phyloP scores from a whole-genome alignment of 805 yeast genomes.

The Cyberlindnera subsufficiens region DNA sequence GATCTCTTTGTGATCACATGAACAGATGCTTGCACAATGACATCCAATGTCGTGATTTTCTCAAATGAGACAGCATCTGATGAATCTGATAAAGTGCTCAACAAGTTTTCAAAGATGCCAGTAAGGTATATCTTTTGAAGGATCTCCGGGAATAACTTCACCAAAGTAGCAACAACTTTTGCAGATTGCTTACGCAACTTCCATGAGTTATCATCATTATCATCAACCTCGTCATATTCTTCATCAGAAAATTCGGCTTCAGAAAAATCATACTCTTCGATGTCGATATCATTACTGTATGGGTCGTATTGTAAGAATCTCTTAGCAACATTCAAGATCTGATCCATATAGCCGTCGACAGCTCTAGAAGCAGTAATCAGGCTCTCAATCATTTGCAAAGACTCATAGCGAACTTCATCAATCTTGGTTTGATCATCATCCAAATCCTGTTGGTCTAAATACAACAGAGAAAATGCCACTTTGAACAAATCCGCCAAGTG shows the following conservation, averaged over 20 bases:
- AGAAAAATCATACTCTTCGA: constrained; percentile 29
- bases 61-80: constrained; percentile 47
- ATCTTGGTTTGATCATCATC: constrained; percentile 36
- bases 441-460: constrained; percentile 23
- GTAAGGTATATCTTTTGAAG: constrained; percentile 29
- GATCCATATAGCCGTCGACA: constrained; percentile 21
- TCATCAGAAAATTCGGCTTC: constrained; percentile 43
- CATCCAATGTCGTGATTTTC: constrained; percentile 38
- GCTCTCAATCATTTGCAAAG: constrained; percentile 33
- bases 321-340: constrained; percentile 25
- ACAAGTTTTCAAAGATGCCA: constrained; percentile 26
- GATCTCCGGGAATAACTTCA: constrained; percentile 31
- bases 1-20: constrained; percentile 20
- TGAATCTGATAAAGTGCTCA: constrained; percentile 34
- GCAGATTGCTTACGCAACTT: constrained; percentile 52
- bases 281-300: constrained; percentile 30
- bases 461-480: constrained; percentile 20
- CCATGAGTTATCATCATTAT: constrained; percentile 53
- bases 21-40: constrained; percentile 28
- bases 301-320: constrained; percentile 41
- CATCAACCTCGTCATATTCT: constrained; percentile 31
- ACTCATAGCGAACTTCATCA: constrained; percentile 47
- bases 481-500: constrained; percentile 17
- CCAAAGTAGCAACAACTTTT: constrained; percentile 32
- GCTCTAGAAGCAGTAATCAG: constrained; percentile 36